phyloP scores from a whole-genome alignment of 1,139 yeast genomes.

The Suhomyces panamericanus region DNA sequence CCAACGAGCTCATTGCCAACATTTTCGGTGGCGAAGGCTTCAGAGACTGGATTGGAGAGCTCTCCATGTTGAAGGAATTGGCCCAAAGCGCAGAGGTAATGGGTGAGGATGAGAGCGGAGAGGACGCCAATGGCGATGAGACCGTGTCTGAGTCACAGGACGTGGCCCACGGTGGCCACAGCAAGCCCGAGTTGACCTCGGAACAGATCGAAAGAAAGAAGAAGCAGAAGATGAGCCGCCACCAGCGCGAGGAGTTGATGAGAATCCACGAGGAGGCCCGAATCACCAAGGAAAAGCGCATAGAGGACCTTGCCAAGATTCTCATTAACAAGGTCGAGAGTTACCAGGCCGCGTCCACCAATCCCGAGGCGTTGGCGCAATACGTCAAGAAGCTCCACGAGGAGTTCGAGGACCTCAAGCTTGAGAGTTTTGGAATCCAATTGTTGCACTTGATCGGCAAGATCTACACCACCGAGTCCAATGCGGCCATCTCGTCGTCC shows the following conservation, averaged over 20 bases:
- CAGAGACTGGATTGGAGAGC: constrained; percentile 76
- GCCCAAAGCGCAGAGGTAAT: constrained; percentile 56
- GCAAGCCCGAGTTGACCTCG: constrained; percentile 10
- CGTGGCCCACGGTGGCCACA: constrained; percentile 15
- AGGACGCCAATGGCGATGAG: constrained; percentile 18
- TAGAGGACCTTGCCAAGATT: constrained; percentile 50
- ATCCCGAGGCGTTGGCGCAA: constrained; percentile 35
- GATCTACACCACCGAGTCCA: constrained; percentile 61
- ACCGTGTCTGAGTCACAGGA: constrained; percentile 1
- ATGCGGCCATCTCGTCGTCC: constrained; percentile 37
- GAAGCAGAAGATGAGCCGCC: constrained; percentile 45
- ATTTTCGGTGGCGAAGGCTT: constrained; percentile 89
- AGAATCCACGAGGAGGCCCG: constrained; percentile 57
- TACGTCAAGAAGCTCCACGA: constrained; percentile 44
- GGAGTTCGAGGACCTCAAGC: constrained; percentile 61
- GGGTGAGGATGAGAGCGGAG: constrained; percentile 24
- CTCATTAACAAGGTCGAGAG: constrained; percentile 48
- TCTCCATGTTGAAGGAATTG: constrained; percentile 61
- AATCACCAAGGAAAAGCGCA: constrained; percentile 53
- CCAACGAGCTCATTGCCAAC: constrained; percentile 71
- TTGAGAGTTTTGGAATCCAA: constrained; percentile 51
- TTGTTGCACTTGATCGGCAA: constrained; percentile 59
- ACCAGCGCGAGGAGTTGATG: constrained; percentile 55
- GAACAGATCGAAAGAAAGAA: constrained; percentile 25
- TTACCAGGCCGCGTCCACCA: constrained; percentile 28